phyloP scores from a whole-genome alignment of 140 eudicot species.

The Ambrosia hybrid region DNA sequence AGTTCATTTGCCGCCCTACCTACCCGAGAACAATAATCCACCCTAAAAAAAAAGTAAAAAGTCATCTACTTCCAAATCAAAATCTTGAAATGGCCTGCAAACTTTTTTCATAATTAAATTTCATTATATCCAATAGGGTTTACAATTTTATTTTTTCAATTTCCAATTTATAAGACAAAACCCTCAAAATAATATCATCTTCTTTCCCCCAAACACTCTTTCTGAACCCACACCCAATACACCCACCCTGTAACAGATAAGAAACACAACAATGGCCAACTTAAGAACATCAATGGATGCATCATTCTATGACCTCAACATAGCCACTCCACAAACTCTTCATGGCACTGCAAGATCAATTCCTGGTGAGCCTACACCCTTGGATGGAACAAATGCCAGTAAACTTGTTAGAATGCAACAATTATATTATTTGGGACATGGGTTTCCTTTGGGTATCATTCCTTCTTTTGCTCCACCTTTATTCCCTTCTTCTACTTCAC shows the following conservation, averaged over 20 bases:
- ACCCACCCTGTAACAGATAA: conserved; percentile 29
- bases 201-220: conserved; percentile 15
- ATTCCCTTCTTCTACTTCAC: conserved; percentile 29
- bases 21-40: neutral
- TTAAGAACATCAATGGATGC: conserved; percentile 83
- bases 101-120: neutral
- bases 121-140: neutral
- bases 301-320: conserved; percentile 65
- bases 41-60: neutral
- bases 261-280: conserved; percentile 57
- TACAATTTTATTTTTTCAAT: neutral
- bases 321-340: conserved; percentile 62
- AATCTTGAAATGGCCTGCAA: neutral
- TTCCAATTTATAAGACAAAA: conserved; percentile 9
- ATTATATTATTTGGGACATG: conserved; percentile 41
- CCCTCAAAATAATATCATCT: conserved; percentile 11
- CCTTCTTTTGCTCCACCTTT: conserved; percentile 57
- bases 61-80: neutral
- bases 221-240: neutral
- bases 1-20: too few species aligned
- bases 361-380: conserved; percentile 85
- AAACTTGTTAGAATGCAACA: conserved; percentile 61
- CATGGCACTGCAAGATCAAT: conserved; percentile 56
- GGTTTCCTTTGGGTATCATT: conserved; percentile 75
- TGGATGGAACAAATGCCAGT: conserved; percentile 66